Percentiles rank a stretch among this genome's conserved stretches.
phyloP scores from a whole-genome alignment of 2,329 filamentous ascomycete genomes.

The Fusarium sp. region DNA sequence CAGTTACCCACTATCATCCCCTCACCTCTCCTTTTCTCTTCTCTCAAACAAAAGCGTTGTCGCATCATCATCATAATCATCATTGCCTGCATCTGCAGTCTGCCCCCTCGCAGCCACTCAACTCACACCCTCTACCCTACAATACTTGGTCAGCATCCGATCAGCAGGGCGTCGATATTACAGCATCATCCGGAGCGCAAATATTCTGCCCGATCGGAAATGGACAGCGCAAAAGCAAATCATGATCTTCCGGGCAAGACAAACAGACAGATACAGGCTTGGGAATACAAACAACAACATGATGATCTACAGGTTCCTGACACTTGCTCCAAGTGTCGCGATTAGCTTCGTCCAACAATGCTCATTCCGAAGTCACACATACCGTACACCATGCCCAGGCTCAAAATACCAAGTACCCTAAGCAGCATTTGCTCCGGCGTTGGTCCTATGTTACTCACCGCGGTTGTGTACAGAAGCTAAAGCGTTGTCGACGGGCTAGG shows the following conservation, averaged over 20 bases:
- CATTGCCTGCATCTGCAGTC: constrained; percentile 3
- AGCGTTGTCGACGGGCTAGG: constrained; percentile 2
- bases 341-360: constrained; percentile 24
- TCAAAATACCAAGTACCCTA: constrained; percentile 17
- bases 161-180: constrained; percentile 5
- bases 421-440: constrained; percentile 17
- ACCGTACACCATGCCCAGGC: constrained; percentile 2
- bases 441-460: constrained; percentile 18
- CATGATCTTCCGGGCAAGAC: neutral
- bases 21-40: neutral
- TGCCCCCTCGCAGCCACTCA: constrained; percentile 22
- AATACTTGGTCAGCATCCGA: constrained; percentile 7
- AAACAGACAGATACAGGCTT: neutral
- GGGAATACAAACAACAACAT: constrained; percentile 4
- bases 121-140: constrained; percentile 15
- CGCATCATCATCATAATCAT: constrained; percentile 29
- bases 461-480: constrained; percentile 10
- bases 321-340: constrained; percentile 8
- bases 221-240: neutral
- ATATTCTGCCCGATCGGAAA: constrained; percentile 2
- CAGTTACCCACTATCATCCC: constrained; percentile 1
- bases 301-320: constrained; percentile 19
- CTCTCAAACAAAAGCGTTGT: constrained; percentile 10
- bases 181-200: neutral
- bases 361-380: constrained; percentile 37